Percentiles rank a stretch among this genome's conserved stretches.
These are phyloP conservation scores for Talaromyces sp. DNA, from an alignment of 2,329 filamentous ascomycete species.

Conservation along the genomic window DNA sequence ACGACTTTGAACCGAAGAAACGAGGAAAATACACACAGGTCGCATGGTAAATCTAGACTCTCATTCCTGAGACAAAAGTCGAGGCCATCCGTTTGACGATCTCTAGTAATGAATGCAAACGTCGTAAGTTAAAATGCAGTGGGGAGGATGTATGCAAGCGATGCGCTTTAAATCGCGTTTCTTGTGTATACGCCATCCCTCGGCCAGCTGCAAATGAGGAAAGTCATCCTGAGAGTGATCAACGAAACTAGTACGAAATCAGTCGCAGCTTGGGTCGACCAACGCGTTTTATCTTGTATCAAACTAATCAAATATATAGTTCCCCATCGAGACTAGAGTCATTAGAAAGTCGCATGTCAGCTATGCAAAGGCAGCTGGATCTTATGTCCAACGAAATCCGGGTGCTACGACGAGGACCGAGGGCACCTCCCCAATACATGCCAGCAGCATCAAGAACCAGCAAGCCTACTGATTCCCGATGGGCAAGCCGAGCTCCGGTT, in stretches of 20 bases:
- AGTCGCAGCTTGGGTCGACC: background rate
- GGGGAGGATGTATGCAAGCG: slow-evolving; percentile 17
- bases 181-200: slow-evolving; percentile 12
- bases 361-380: slow-evolving; percentile 30
- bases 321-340: slow-evolving; percentile 1
- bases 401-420: slow-evolving; percentile 21
- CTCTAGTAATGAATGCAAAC: slow-evolving; percentile 19
- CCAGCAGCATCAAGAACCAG: slow-evolving; percentile 9
- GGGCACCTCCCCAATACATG: background rate
- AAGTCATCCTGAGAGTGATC: background rate
- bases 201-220: background rate
- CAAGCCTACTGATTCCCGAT: slow-evolving; percentile 14
- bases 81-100: background rate
- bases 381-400: slow-evolving; percentile 29
- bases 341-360: slow-evolving; percentile 29
- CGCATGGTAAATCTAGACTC: slow-evolving; percentile 29
- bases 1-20: slow-evolving; percentile 22
- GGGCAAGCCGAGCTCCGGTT: slow-evolving; percentile 23
- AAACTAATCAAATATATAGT: background rate
- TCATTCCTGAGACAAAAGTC: no score
- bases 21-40: slow-evolving; percentile 36
- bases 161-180: slow-evolving; percentile 12
- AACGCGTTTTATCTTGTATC: background rate
- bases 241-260: background rate
- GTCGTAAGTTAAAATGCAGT: slow-evolving; percentile 18